Evolutionary conservation across 2,329 filamentous ascomycete genomes (phyloP).

Genomic region (Colletotrichum truncatum): DNA sequence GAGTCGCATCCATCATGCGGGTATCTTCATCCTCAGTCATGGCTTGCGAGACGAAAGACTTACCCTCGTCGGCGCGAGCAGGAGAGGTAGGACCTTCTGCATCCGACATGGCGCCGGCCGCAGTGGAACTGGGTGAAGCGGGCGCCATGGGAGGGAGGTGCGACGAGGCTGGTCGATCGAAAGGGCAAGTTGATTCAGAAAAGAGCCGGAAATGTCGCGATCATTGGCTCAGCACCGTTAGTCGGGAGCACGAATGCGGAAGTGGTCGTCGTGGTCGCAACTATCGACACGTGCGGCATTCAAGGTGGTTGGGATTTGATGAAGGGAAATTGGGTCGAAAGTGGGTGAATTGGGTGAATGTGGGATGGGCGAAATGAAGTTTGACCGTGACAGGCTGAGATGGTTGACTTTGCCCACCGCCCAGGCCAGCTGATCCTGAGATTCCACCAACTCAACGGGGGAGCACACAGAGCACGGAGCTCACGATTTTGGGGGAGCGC

Average conservation of each 20-base stretch:
- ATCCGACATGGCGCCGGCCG: slow-evolving; percentile 52
- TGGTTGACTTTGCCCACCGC: slow-evolving; percentile 24
- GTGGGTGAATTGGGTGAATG: background rate
- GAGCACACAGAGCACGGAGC: slow-evolving; percentile 23
- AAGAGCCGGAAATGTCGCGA: slow-evolving; percentile 14
- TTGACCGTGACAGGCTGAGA: slow-evolving; percentile 3
- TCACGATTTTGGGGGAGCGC: slow-evolving; percentile 30
- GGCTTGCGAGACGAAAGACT: slow-evolving; percentile 56
- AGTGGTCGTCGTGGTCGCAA: slow-evolving; percentile 7
- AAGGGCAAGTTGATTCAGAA: slow-evolving; percentile 5
- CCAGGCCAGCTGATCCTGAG: slow-evolving; percentile 25
- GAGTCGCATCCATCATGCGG: slow-evolving; percentile 51
- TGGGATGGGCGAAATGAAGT: slow-evolving; percentile 9
- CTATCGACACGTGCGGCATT: background rate
- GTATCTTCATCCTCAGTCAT: slow-evolving; percentile 54
- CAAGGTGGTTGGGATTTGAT: background rate
- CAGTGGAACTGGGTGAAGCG: slow-evolving; percentile 46
- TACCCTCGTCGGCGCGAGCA: slow-evolving; percentile 45
- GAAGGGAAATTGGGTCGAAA: background rate
- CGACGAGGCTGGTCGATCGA: slow-evolving; percentile 16
- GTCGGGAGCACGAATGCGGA: slow-evolving; percentile 17
- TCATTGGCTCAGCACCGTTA: slow-evolving; percentile 6
- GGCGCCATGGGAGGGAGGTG: slow-evolving; percentile 43
- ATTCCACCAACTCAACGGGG: slow-evolving; percentile 20
- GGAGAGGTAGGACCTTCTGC: slow-evolving; percentile 58